These are phyloP conservation scores for Gleditsia sinensis DNA, from an alignment of 306 rosid species.

Conservation along the genomic window DNA sequence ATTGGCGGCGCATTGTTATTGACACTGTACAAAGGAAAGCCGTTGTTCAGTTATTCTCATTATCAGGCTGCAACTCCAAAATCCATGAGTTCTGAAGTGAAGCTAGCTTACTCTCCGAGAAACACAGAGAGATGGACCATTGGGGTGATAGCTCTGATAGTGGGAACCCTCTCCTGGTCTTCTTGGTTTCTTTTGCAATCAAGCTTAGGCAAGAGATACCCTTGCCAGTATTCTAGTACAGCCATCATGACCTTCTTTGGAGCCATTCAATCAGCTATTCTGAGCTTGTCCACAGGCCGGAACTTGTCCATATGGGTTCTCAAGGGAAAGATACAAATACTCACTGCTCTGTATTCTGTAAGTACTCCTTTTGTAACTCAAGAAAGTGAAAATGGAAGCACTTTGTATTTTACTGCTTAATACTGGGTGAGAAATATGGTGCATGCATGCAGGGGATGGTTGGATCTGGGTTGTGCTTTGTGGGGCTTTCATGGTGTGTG, in stretches of 20 bases:
- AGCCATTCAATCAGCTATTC: slow-evolving; percentile 73
- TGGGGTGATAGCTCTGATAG: slow-evolving; percentile 68
- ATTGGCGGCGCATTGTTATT: slow-evolving; percentile 65
- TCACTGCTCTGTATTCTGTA: slow-evolving; percentile 69
- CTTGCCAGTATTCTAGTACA: slow-evolving; percentile 84
- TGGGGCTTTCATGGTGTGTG: slow-evolving; percentile 97
- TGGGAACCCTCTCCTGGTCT: slow-evolving; percentile 77
- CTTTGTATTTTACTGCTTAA: too few species aligned
- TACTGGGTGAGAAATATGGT: slow-evolving; percentile 22
- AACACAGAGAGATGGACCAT: slow-evolving; percentile 58
- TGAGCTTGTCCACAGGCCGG: slow-evolving; percentile 52
- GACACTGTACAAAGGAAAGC: slow-evolving; percentile 67
- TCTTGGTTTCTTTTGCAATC: slow-evolving; percentile 85
- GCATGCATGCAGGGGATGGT: slow-evolving; percentile 73
- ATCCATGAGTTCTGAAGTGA: slow-evolving; percentile 34
- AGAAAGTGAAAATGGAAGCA: too few species aligned
- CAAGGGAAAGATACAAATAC: slow-evolving; percentile 59
- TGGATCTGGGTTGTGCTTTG: slow-evolving; percentile 82
- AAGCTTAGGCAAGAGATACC: slow-evolving; percentile 68
- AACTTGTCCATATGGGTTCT: slow-evolving; percentile 72
- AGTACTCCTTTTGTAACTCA: slow-evolving; percentile 39
- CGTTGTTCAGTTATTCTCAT: slow-evolving; percentile 48
- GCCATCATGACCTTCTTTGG: slow-evolving; percentile 89
- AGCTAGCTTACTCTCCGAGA: slow-evolving; percentile 18
- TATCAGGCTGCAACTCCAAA: slow-evolving; percentile 11